Evolutionary conservation across 192 early-diverging fungal genomes (phyloP), one percentile per base, ranked within the genome.

Genomic region (Mortierella alpina): DNA sequence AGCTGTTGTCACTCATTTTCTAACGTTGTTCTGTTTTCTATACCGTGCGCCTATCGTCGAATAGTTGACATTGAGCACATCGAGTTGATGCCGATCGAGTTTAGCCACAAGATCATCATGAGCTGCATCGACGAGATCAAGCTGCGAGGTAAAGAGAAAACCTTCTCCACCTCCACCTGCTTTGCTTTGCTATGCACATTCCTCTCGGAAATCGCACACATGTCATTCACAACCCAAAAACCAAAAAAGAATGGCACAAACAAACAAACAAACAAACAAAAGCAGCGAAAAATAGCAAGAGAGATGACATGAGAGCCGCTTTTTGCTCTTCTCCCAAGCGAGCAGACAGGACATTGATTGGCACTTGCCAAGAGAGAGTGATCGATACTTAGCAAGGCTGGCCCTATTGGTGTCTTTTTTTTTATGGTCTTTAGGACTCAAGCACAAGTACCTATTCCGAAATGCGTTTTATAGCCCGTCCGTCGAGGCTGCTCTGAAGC

Each of bases 41-140:
- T 39, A 45, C 49, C 11, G 44, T 60, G 17, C 20, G 39, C 53
- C 56, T 17, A 22, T 42, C 68, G 5, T 52, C 10, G 12, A n/a
- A 2, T 52, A 80, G 77, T 80, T 13, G 70, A 80, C 18, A 54
- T 80, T 12, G 23, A 59, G 22, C 20, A 80, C 41, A 72, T 80
- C 40, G 70, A 80, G 18, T 59, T 80, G 20, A 23, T 80, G 46
- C 77, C 77, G 52, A 80, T 80, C 65, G 70, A 80, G 47, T 61
- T 72, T 51, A 72, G 69, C 50, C 70, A 67, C 66, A 48, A 63
- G 23, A 70, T 80, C 50, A 64, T 72, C 66, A 68, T 80, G 65
- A 46, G 14, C 39, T 80, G 77, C 56, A 80, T 80, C 39, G 77
- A 80, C 22, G 77, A 80, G 55, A 80, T 80, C 49, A 67, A 63